phyloP scores from a whole-genome alignment of 805 yeast genomes.

The Huiozyma naganishii region DNA sequence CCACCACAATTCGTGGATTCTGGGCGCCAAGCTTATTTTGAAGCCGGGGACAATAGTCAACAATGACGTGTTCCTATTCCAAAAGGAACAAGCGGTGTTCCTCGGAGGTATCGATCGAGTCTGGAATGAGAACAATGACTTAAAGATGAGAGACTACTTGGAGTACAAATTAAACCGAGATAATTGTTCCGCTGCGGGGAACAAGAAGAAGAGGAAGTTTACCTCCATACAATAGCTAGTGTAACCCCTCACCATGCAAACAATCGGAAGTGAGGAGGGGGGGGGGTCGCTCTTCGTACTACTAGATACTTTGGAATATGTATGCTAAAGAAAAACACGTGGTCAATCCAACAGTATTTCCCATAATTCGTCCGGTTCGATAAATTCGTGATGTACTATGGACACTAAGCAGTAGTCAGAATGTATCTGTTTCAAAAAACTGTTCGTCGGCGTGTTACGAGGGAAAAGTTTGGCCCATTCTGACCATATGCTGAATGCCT shows the following conservation, averaged over 20 bases:
- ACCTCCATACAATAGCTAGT: not conserved
- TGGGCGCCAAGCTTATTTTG: constrained; percentile 51
- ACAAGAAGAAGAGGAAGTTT: constrained; percentile 12
- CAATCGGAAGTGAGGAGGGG: too few relatives aligned
- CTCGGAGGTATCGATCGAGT: constrained; percentile 31
- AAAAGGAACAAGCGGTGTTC: constrained; percentile 21
- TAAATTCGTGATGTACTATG: constrained; percentile 75
- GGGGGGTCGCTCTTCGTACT: not conserved
- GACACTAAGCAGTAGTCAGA: constrained; percentile 69
- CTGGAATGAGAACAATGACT: constrained; percentile 30
- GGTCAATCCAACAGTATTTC: constrained; percentile 34
- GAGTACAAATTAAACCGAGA: constrained; percentile 19
- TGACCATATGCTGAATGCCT: constrained; percentile 80
- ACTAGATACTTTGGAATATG: not conserved
- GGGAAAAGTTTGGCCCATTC: constrained; percentile 85
- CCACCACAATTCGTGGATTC: constrained; percentile 35
- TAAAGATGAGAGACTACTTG: constrained; percentile 23
- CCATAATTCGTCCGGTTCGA: constrained; percentile 70
- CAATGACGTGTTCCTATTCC: constrained; percentile 35
- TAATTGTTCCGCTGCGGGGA: not conserved
- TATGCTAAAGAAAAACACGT: not conserved
- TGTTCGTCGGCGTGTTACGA: constrained; percentile 39
- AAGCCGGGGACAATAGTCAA: constrained; percentile 36
- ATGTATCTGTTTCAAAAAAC: constrained; percentile 50
- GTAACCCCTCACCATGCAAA: too few relatives aligned